A percentile compares a stretch with the other conserved stretches of the same genome.
Conservation (phyloP, 2,329 filamentous ascomycete species). For the Keithomyces neogunnii region DNA sequence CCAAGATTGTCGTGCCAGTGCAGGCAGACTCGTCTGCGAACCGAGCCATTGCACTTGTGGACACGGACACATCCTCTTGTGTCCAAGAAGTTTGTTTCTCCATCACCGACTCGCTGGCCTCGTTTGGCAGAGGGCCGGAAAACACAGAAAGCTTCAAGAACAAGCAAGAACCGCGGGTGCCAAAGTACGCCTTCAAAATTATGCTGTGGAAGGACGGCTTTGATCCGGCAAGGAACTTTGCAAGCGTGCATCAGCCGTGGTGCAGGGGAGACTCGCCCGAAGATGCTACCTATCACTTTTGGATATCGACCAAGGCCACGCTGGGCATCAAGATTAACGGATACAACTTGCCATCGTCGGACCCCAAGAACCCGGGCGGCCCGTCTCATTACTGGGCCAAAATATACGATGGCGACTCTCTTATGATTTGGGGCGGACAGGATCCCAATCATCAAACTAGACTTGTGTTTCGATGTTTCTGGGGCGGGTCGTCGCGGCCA, state of each 20-base stretch:
- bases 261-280: slow-evolving; percentile 22
- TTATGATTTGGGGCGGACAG: slow-evolving; percentile 58
- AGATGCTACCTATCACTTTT: slow-evolving; percentile 55
- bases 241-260: slow-evolving; percentile 45
- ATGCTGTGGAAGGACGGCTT: slow-evolving; percentile 64
- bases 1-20: slow-evolving; percentile 27
- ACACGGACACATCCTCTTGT: slow-evolving; percentile 57
- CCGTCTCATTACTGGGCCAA: slow-evolving; percentile 56
- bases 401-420: slow-evolving; percentile 67
- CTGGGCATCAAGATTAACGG: slow-evolving; percentile 71
- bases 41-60: slow-evolving; percentile 54
- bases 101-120: slow-evolving; percentile 58
- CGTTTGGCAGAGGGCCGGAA: slow-evolving; percentile 65
- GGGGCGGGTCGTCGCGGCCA: slow-evolving; percentile 43
- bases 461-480: slow-evolving; percentile 44
- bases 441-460: slow-evolving; percentile 32
- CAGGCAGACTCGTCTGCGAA: slow-evolving; percentile 24
- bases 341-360: slow-evolving; percentile 49
- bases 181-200: slow-evolving; percentile 74
- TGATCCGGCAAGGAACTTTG: slow-evolving; percentile 45
- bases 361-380: slow-evolving; percentile 42
- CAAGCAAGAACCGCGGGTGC: slow-evolving; percentile 59
- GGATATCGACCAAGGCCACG: slow-evolving; percentile 72
- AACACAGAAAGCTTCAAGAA: slow-evolving; percentile 63
- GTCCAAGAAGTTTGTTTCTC: slow-evolving; percentile 54